Evolutionary conservation across 2,329 filamentous ascomycete species (phyloP).

Genomic region (Verticillium longisporum): DNA sequence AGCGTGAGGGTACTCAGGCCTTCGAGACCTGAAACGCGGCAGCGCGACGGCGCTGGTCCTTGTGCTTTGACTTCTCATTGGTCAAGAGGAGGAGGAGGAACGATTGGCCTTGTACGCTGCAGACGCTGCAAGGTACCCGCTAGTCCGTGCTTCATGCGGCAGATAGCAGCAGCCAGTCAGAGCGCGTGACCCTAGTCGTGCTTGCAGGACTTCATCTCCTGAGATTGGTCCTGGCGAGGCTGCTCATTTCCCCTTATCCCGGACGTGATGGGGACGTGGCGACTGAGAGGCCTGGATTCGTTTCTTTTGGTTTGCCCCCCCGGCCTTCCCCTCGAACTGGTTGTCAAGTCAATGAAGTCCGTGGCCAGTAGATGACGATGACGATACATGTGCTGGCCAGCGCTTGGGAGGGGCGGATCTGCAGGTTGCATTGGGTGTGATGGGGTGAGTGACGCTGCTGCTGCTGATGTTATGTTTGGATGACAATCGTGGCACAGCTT

Average conservation of each 20-base stretch:
- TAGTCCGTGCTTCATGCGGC: not conserved
- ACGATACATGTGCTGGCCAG: not conserved
- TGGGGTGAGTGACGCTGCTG: too few species aligned
- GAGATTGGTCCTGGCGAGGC: not conserved
- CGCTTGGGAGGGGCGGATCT: not conserved
- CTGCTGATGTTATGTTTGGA: too few species aligned
- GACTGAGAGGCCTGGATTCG: not conserved
- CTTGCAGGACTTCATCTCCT: not conserved
- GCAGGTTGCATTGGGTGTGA: too few species aligned
- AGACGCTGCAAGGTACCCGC: slow-evolving; percentile 4
- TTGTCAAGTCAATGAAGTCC: not conserved
- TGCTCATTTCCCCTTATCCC: not conserved
- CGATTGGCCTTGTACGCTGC: not conserved
- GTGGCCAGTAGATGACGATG: not conserved
- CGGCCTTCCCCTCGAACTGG: not conserved
- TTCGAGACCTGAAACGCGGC: slow-evolving; percentile 1
- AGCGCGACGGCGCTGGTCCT: not conserved
- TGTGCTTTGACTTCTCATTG: not conserved
- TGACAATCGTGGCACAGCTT: not conserved
- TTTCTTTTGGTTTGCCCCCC: not conserved
- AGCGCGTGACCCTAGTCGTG: not conserved
- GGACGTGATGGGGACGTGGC: not conserved
- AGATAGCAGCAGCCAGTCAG: not conserved
- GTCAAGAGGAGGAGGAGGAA: not conserved
- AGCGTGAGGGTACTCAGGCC: not conserved